Evolutionary conservation across 176 grass and related monocot genomes (phyloP).

Genomic region (Aegilops sharonensis): DNA sequence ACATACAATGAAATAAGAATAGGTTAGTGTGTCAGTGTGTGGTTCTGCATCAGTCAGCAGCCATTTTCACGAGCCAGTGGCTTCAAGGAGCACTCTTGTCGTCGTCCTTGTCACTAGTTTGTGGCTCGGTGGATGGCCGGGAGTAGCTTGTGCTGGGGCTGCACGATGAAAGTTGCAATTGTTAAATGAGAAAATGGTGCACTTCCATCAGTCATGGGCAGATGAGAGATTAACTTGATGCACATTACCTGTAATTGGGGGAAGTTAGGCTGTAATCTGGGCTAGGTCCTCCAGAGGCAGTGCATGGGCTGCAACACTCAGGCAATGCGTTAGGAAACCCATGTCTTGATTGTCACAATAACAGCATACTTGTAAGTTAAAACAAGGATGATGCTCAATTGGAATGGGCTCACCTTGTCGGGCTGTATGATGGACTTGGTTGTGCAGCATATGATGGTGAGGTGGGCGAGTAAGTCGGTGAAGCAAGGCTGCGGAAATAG

Average conservation of each 20-base stretch:
- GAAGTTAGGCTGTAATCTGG: conserved; percentile 92
- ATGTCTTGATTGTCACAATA: not conserved
- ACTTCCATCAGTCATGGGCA: not conserved
- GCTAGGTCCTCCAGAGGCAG: conserved; percentile 53
- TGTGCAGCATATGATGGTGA: conserved; percentile 80
- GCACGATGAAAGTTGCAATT: conserved; percentile 7
- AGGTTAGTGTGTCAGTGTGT: not conserved
- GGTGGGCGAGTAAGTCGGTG: conserved; percentile 80
- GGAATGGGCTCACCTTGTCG: conserved; percentile 57
- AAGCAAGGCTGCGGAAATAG: conserved; percentile 59
- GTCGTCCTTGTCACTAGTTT: conserved; percentile 53
- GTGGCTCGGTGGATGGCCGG: conserved; percentile 58
- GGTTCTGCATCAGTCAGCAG: not conserved
- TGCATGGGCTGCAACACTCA: conserved; percentile 54
- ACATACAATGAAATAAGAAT: not conserved
- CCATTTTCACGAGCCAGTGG: not conserved
- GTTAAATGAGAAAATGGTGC: not conserved
- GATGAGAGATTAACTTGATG: not conserved
- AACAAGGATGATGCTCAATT: not conserved
- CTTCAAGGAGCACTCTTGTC: conserved; percentile 35
- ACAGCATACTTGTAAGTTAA: not conserved
- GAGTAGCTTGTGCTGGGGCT: conserved; percentile 92
- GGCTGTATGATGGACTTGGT: conserved; percentile 82
- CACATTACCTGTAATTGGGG: conserved; percentile 73
- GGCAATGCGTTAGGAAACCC: not conserved